phyloP scores from a whole-genome alignment of 495 filamentous ascomycete species.

The Xylaria cubensis region DNA sequence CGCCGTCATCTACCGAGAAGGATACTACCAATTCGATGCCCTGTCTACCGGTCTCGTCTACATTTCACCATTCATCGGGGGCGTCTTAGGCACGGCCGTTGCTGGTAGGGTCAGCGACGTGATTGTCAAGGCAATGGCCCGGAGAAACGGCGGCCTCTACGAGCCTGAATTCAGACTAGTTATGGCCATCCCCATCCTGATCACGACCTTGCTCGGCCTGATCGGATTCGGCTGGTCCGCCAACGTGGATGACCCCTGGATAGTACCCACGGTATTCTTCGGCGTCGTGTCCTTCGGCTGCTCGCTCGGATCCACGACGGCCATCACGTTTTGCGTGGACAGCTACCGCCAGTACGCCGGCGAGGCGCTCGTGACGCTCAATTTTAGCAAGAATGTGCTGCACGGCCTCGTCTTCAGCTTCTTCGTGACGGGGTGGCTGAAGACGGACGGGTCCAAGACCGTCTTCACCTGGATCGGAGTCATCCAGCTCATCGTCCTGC shows the following conservation, averaged over 20 bases:
- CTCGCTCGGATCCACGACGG: slow-evolving; percentile 87
- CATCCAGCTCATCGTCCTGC: slow-evolving; percentile 78
- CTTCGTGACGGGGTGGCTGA: slow-evolving; percentile 88
- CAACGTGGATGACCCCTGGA: slow-evolving; percentile 75
- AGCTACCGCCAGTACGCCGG: slow-evolving; percentile 93
- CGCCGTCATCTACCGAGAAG: slow-evolving; percentile 73
- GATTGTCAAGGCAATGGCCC: slow-evolving; percentile 78
- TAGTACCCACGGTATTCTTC: slow-evolving; percentile 93
- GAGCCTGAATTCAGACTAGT: slow-evolving; percentile 95
- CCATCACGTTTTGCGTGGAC: slow-evolving; percentile 94
- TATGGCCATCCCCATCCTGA: slow-evolving; percentile 82
- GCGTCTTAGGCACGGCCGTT: slow-evolving; percentile 86
- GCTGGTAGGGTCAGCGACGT: slow-evolving; percentile 89
- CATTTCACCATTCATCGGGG: slow-evolving; percentile 87
- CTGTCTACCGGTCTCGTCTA: slow-evolving; percentile 87
- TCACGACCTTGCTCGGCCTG: slow-evolving; percentile 82
- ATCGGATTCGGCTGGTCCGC: slow-evolving; percentile 96
- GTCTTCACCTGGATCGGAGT: slow-evolving; percentile 86
- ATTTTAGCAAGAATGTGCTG: slow-evolving; percentile 92
- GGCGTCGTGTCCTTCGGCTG: slow-evolving; percentile 93
- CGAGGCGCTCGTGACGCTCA: slow-evolving; percentile 92
- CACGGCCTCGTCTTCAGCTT: slow-evolving; percentile 90
- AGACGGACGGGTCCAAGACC: slow-evolving; percentile 72
- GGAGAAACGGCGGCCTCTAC: slow-evolving; percentile 89
- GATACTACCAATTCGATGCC: slow-evolving; percentile 77